phyloP scores from a whole-genome alignment of 2,329 filamentous ascomycete species.

The Colletotrichum ledebouriae region DNA sequence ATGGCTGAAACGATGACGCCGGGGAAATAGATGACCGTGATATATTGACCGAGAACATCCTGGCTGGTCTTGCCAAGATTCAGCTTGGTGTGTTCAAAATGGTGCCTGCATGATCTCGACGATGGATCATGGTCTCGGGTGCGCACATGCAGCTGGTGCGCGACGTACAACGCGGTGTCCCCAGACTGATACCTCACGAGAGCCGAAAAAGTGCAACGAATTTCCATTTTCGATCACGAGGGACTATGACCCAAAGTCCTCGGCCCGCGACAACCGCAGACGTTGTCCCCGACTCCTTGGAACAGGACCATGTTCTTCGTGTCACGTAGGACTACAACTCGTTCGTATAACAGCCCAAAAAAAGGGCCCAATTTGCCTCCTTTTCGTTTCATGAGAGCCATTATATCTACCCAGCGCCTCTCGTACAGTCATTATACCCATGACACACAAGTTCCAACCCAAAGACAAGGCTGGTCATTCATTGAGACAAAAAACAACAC shows the following conservation, averaged over 20 bases:
- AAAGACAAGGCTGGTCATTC: neutral
- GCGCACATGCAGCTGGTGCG: conserved; percentile 20
- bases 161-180: conserved; percentile 1
- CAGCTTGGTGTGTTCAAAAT: neutral
- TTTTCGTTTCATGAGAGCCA: conserved; percentile 19
- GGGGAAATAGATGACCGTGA: no score
- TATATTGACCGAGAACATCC: no score
- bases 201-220: neutral
- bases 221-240: no score
- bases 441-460: conserved; percentile 32
- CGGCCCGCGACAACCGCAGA: no score
- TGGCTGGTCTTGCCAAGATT: no score
- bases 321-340: neutral
- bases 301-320: no score
- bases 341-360: conserved; percentile 3
- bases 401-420: conserved; percentile 40
- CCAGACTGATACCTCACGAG: no score
- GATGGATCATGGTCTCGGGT: conserved; percentile 15
- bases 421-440: conserved; percentile 43
- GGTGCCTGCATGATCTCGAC: conserved; percentile 20
- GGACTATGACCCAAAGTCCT: no score
- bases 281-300: no score
- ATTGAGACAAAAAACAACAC: neutral
- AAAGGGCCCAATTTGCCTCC: conserved; percentile 16
- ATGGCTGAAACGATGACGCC: no score